These are phyloP conservation scores for Pisolithus microcarpus DNA, from an alignment of 768 basidiomycete genomes.

Conservation along the genomic window DNA sequence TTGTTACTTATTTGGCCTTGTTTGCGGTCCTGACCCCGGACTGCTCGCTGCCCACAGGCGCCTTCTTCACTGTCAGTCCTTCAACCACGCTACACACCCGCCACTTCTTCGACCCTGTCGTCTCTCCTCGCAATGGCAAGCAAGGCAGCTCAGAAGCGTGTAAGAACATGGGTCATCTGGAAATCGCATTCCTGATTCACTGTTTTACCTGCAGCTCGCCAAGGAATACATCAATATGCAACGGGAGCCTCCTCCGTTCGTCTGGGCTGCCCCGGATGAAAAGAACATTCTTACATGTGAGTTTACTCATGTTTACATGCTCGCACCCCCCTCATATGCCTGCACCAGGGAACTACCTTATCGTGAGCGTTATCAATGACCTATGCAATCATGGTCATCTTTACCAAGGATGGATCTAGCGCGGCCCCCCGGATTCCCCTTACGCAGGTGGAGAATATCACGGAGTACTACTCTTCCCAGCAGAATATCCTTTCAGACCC, in stretches of 20 bases:
- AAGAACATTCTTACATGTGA: slow-evolving; percentile 94
- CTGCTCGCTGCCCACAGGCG: slow-evolving; percentile 17
- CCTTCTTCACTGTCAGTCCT: slow-evolving; percentile 6
- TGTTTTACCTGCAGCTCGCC: background rate
- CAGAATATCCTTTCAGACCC: slow-evolving; percentile 95
- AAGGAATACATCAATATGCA: slow-evolving; percentile 50
- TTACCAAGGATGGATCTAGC: slow-evolving; percentile 36
- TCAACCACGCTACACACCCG: slow-evolving; percentile 11
- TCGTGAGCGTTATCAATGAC: slow-evolving; percentile 45
- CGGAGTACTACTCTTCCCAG: slow-evolving; percentile 84
- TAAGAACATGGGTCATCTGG: slow-evolving; percentile 23
- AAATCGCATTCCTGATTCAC: slow-evolving; percentile 10
- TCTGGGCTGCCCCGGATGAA: slow-evolving; percentile 94
- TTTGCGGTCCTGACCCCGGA: slow-evolving; percentile 16
- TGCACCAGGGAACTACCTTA: slow-evolving; percentile 85
- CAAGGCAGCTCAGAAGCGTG: slow-evolving; percentile 83
- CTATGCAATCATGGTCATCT: background rate
- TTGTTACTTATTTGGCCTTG: slow-evolving; percentile 12
- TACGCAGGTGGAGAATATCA: slow-evolving; percentile 92
- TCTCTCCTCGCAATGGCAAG: slow-evolving; percentile 52
- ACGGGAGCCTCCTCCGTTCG: slow-evolving; percentile 88
- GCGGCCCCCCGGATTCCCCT: slow-evolving; percentile 90
- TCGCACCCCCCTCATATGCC: slow-evolving; percentile 7
- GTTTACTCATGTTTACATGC: slow-evolving; percentile 25
- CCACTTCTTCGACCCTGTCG: background rate